Evolutionary conservation across 2,329 filamentous ascomycete species (phyloP).

Genomic region (Aspergillus sclerotialis): DNA sequence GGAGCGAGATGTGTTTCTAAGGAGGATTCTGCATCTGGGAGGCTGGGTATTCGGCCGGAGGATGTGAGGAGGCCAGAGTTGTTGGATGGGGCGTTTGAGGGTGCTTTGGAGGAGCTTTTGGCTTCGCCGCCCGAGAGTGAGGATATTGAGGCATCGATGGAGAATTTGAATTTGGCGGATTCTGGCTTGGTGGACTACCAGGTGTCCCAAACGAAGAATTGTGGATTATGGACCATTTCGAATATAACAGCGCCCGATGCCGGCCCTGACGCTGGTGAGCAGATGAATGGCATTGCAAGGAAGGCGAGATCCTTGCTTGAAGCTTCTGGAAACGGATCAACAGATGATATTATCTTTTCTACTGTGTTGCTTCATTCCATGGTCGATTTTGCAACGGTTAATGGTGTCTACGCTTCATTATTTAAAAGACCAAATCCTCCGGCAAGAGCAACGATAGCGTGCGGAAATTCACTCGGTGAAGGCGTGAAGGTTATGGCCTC

Average conservation of each 20-base stretch:
- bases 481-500: constrained; percentile 56
- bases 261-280: constrained; percentile 32
- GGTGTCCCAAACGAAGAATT: constrained; percentile 14
- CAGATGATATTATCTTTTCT: constrained; percentile 40
- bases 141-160: background rate
- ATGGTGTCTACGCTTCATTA: constrained; percentile 65
- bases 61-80: constrained; percentile 50
- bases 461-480: constrained; percentile 58
- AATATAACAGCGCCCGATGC: constrained; percentile 33
- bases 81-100: constrained; percentile 58
- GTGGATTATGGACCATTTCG: constrained; percentile 26
- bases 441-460: constrained; percentile 74
- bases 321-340: constrained; percentile 7
- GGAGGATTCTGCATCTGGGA: constrained; percentile 17
- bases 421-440: constrained; percentile 78
- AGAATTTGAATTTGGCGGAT: constrained; percentile 3
- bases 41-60: constrained; percentile 13
- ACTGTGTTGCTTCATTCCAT: constrained; percentile 71
- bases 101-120: constrained; percentile 24
- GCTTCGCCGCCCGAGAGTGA: background rate
- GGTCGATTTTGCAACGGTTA: constrained; percentile 69
- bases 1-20: constrained; percentile 50
- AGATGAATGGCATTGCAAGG: constrained; percentile 26
- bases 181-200: constrained; percentile 7
- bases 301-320: constrained; percentile 20